Evolutionary conservation across 1,284 basidiomycete species (phyloP), one percentile per base, ranked within the genome.

Genomic region (Sanghuangporus sanghuang): DNA sequence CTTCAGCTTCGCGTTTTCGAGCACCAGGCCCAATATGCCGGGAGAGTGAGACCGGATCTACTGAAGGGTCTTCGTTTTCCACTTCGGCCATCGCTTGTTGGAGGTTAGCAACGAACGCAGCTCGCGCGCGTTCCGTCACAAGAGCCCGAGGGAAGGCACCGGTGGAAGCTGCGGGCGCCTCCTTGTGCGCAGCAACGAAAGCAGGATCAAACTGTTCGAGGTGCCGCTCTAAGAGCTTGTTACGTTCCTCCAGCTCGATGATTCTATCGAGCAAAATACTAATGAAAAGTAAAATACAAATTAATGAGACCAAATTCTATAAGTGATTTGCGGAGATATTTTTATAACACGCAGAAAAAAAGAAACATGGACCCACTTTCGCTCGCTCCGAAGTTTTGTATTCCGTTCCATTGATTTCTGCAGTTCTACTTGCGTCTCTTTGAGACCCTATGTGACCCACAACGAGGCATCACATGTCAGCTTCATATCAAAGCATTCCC

Each of bases 201-300:
- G 63, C 63, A 1, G 67, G 23, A 69, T 69, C 1, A 66, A 67
- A 46, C 40, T 67, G 4, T 69, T 64, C 62, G 70, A 72, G 0
- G 69, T 67, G 16, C 72, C 56, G 71, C 46, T 68, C 63, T 53
- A 63, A 64, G 42, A 65, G 61, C 27, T 69, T 68, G 69, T 72
- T 67, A 57, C 69, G 68, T n/a, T 72, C 71, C 72, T 87, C 84
- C 39, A 87, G 78, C 66, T 86, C 85, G 66, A 78, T 75, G 67
- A 86, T 83, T 44, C 85, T 82, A 67, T 85, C 82, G 7, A 85
- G 75, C 42, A 86, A 74, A 62, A 78, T 71, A 62, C 85, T 88
- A 70, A 39, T 58, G 16, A 44, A 50, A 68, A 64, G 50, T 50
- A 64, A n/a, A 36, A 49, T 57, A 32, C 58, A 53, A 46, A 21